phyloP scores from a whole-genome alignment of 164 flowering plant genomes.

The Liquidambar formosana region DNA sequence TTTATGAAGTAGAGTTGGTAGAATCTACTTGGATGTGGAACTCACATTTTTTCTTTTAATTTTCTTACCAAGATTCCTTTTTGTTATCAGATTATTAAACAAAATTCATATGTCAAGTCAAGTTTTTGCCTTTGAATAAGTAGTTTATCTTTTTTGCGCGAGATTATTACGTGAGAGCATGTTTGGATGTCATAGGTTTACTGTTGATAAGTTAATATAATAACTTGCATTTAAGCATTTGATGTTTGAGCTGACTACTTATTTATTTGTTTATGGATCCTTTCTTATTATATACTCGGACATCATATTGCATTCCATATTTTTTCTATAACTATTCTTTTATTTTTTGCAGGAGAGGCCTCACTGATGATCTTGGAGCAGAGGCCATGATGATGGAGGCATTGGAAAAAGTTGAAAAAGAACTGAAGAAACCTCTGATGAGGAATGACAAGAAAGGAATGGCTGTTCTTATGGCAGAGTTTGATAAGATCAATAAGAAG shows the following conservation, averaged over 20 bases:
- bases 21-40: no score
- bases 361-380: slow-evolving; percentile 79
- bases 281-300: neutral
- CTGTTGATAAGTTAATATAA: no score
- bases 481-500: slow-evolving; percentile 86
- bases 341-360: slow-evolving; percentile 71
- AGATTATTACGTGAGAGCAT: no score
- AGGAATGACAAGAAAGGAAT: slow-evolving; percentile 88
- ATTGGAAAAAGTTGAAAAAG: slow-evolving; percentile 89
- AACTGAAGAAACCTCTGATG: slow-evolving; percentile 87
- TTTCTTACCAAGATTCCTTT: neutral
- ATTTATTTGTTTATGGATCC: neutral
- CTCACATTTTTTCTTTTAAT: neutral
- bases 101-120: neutral
- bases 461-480: slow-evolving; percentile 77
- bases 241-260: neutral
- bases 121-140: neutral
- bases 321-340: neutral
- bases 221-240: no score
- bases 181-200: no score
- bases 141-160: neutral
- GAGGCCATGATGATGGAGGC: slow-evolving; percentile 96
- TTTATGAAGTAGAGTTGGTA: no score
- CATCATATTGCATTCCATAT: neutral
- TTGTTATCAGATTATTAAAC: neutral